A percentile compares a stretch with the other conserved stretches of the same genome.
Conservation (phyloP, 2,329 filamentous ascomycete genomes). For the Colletotrichum musae region DNA sequence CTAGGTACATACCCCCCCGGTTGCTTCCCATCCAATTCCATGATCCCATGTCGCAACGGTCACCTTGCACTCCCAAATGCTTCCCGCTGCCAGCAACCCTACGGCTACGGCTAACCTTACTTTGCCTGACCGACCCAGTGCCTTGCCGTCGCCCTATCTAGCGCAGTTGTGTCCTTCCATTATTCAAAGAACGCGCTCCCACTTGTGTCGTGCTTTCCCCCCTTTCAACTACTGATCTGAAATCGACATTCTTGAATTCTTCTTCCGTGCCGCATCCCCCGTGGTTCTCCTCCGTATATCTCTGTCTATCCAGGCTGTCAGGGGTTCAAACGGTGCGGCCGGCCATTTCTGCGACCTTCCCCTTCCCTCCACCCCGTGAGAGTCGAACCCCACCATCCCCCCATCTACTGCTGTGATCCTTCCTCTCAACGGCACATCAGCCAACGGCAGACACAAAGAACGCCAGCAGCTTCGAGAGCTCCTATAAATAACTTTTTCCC, state of each 20-base stretch:
- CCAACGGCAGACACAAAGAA: constrained; percentile 38
- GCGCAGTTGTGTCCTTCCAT: constrained; percentile 30
- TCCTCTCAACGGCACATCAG: constrained; percentile 19
- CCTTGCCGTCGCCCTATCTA: constrained; percentile 32
- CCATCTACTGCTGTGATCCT: constrained; percentile 36
- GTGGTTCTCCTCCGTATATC: constrained; percentile 16
- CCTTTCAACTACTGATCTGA: constrained; percentile 5
- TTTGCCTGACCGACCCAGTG: constrained; percentile 21
- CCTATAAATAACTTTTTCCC: constrained; percentile 45
- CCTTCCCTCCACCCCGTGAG: constrained; percentile 5
- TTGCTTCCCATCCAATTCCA: constrained; percentile 27
- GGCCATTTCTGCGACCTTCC: constrained; percentile 40
- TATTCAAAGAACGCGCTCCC: constrained; percentile 26
- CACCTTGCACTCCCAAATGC: constrained; percentile 24
- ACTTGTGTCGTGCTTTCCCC: neutral
- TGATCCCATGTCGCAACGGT: constrained; percentile 8
- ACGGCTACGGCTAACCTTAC: constrained; percentile 9
- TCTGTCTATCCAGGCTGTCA: constrained; percentile 6
- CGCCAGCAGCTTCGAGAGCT: constrained; percentile 40
- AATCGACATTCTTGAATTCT: constrained; percentile 4
- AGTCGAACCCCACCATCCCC: constrained; percentile 40
- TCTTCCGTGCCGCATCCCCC: constrained; percentile 28
- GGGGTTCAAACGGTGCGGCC: constrained; percentile 25
- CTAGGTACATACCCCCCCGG: neutral
- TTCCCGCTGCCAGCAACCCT: constrained; percentile 16